A percentile compares a stretch with the other conserved stretches of the same genome.
These are phyloP conservation scores for Sporothrix pallida DNA, from an alignment of 2,329 filamentous ascomycete species.

Conservation along the genomic window DNA sequence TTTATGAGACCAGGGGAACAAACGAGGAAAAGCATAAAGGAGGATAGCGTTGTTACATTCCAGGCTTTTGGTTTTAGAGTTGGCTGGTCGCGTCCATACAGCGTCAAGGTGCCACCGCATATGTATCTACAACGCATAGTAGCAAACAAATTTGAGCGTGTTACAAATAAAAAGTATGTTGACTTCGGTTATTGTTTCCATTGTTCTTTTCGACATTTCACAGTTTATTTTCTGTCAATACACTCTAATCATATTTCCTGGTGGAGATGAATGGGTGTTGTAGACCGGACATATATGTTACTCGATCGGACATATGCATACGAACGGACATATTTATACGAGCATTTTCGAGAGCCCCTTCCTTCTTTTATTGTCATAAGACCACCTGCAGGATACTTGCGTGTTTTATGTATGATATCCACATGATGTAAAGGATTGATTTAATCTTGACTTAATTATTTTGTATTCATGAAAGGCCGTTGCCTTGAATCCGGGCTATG, in stretches of 20 bases:
- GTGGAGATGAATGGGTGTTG: too few relatives aligned
- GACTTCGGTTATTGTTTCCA: neutral
- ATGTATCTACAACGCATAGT: constrained; percentile 25
- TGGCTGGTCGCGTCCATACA: neutral
- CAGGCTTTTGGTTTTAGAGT: neutral
- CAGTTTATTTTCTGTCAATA: too few relatives aligned
- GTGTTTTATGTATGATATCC: neutral
- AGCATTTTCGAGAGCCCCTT: too few relatives aligned
- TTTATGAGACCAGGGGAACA: neutral
- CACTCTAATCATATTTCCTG: too few relatives aligned
- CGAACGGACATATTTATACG: too few relatives aligned
- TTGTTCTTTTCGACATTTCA: too few relatives aligned
- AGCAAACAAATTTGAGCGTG: constrained; percentile 16
- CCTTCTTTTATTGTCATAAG: too few relatives aligned
- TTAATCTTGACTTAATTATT: neutral
- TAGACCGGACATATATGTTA: too few relatives aligned
- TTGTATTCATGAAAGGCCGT: constrained; percentile 19
- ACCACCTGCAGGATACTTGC: too few relatives aligned
- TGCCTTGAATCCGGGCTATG: neutral
- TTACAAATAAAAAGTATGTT: neutral
- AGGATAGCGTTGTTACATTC: neutral
- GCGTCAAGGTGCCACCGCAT: neutral
- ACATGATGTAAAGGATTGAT: neutral
- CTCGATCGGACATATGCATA: too few relatives aligned
- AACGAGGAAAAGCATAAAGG: neutral